Evolutionary conservation across 1,139 yeast species (phyloP), one percentile per base, ranked within the genome.

Genomic region (Yamadazyma buinensis): DNA sequence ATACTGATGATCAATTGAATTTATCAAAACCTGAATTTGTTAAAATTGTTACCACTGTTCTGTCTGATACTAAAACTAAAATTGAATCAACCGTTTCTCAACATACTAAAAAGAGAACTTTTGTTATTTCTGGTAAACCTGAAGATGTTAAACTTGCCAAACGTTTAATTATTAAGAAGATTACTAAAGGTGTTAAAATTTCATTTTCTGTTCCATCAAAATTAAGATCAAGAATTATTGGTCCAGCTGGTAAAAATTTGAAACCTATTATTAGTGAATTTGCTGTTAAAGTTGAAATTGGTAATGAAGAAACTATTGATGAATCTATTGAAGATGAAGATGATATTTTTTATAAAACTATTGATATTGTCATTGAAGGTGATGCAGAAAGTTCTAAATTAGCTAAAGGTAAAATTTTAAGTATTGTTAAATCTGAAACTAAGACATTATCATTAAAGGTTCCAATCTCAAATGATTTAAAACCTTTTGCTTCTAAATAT

Each of bases 71-170:
- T 41, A 65, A 71, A 34, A 86, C 90, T 35, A 75, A 77, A 41
- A 77, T 90, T 43, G 96, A 90, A 56, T 84, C 95, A 41, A 86
- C 96, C 35, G 72, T 88, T 38, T 84, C 95, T 36, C 74, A 75
- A 46, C 76, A 77, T 46, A 80, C 84, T 38, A 86, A 84, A 52
- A 80, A 78, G 54, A 81, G 96, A 62, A 86, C 95, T 21, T 87
- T 90, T 52, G 74, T 92, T 57, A 77, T 92, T 48, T 76, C 83
- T 48, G 98, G 97, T 51, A 72, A 74, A 44, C 77, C 82, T 17
- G 77, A 68, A 18, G 77, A 77, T 39, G 94, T 88, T 37, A 73
- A 69, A 42, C 64, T 62, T 30, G 97, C 95, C 41, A 82, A 80
- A 59, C 73, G 88, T 43, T 84, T 84, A 47, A 75, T 94, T 37